phyloP scores from a whole-genome alignment of 1,284 basidiomycete species.

The Ceratobasidium sp. region DNA sequence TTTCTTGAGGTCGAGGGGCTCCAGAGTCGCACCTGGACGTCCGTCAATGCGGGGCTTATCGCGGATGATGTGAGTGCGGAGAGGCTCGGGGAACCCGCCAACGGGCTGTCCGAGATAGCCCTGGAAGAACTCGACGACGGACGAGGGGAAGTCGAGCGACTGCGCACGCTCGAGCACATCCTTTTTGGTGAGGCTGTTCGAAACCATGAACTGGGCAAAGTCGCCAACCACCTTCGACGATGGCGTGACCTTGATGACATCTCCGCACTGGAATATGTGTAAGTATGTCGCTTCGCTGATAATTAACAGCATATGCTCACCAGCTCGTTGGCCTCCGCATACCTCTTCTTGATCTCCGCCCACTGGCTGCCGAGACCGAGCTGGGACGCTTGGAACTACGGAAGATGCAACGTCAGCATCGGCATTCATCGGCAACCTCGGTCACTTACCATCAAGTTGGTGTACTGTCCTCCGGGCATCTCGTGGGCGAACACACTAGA shows the following conservation, averaged over 20 bases:
- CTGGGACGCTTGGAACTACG: constrained; percentile 97
- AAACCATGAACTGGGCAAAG: constrained; percentile 99
- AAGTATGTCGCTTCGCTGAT: not conserved
- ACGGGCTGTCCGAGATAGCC: constrained; percentile 97
- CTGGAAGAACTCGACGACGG: constrained; percentile 97
- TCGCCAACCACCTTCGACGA: constrained; percentile 99
- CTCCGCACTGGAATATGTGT: constrained; percentile 79
- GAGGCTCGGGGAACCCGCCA: constrained; percentile 98
- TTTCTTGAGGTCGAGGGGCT: constrained; percentile 94
- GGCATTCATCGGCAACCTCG: not conserved
- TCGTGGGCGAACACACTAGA: constrained; percentile 99
- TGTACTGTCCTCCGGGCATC: constrained; percentile 99
- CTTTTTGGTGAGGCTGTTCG: constrained; percentile 89
- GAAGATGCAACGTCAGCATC: constrained; percentile 32
- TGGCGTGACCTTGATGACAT: constrained; percentile 99
- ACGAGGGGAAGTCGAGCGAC: constrained; percentile 96
- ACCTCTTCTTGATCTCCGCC: constrained; percentile 99
- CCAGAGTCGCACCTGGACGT: constrained; percentile 90
- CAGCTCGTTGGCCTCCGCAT: constrained; percentile 95
- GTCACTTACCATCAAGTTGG: constrained; percentile 85
- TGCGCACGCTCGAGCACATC: constrained; percentile 91
- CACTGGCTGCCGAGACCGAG: constrained; percentile 98
- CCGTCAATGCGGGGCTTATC: constrained; percentile 94
- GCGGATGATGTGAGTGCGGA: constrained; percentile 92
- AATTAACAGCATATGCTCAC: constrained; percentile 62